These are phyloP conservation scores for Verbascum thapsus DNA, from an alignment of 257 asterid genomes.

Conservation along the genomic window DNA sequence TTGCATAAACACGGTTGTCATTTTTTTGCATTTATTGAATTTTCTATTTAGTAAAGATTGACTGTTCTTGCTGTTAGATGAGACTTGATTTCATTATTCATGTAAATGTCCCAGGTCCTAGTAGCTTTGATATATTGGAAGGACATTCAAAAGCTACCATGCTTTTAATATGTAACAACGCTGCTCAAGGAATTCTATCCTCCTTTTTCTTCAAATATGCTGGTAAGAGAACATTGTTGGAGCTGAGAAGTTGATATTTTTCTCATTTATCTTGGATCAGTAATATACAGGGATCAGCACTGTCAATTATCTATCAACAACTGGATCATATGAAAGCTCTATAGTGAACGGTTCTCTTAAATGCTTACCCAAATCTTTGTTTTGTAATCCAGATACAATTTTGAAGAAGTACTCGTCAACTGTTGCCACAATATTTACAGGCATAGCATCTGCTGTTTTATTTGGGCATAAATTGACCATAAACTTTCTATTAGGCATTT, in stretches of 20 bases:
- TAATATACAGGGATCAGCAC: neutral
- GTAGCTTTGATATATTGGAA: conserved; percentile 76
- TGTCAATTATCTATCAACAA: conserved; percentile 6
- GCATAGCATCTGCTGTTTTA: conserved; percentile 91
- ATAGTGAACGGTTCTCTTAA: conserved; percentile 21
- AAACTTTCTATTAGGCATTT: conserved; percentile 90
- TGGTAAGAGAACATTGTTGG: conserved; percentile 51
- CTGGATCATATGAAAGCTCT: conserved; percentile 17
- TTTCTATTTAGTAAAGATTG: conserved; percentile 12
- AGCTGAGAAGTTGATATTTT: conserved; percentile 12
- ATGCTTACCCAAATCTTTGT: conserved; percentile 32
- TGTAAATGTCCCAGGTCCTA: conserved; percentile 70
- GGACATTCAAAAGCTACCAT: conserved; percentile 98
- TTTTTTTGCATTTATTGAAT: conserved; percentile 12
- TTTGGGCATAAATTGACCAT: conserved; percentile 91
- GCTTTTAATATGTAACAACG: conserved; percentile 92
- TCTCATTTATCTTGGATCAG: conserved; percentile 14
- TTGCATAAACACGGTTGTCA: conserved; percentile 6
- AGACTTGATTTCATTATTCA: conserved; percentile 9
- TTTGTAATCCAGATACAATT: conserved; percentile 65
- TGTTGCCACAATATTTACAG: conserved; percentile 97
- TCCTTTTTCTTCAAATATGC: conserved; percentile 99
- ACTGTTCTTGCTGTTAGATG: conserved; percentile 21
- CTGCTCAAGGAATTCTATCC: conserved; percentile 97
- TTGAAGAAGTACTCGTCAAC: conserved; percentile 98